Conservation (phyloP, 1,284 basidiomycete species). For the Microbotryum saponariae region DNA sequence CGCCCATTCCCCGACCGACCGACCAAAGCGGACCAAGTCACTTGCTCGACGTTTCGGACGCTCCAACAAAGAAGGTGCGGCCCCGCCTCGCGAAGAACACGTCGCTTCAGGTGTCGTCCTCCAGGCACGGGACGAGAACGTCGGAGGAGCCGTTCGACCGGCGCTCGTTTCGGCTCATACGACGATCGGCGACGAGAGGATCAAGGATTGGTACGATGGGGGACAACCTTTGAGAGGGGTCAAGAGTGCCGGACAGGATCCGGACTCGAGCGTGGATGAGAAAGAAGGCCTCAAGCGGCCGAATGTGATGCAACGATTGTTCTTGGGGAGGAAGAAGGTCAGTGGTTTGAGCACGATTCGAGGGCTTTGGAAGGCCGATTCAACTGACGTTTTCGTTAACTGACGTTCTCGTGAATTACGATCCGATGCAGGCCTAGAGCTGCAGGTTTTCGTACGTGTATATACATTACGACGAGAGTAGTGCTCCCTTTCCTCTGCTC, state of each 20-base stretch:
- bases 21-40: constrained; percentile 32
- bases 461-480: too few species aligned
- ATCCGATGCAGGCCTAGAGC: too few species aligned
- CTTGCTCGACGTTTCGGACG: constrained; percentile 22
- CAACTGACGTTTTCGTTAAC: too few species aligned
- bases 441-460: too few species aligned
- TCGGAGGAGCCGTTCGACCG: not conserved
- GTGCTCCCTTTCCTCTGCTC: too few species aligned
- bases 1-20: constrained; percentile 4
- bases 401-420: too few species aligned
- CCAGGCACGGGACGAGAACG: not conserved
- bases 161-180: not conserved
- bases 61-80: not conserved
- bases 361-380: too few species aligned
- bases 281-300: not conserved
- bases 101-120: not conserved
- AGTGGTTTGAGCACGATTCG: not conserved
- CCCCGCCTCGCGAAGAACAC: not conserved
- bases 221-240: constrained; percentile 1
- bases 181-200: not conserved
- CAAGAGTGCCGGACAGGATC: not conserved
- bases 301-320: not conserved
- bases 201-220: not conserved
- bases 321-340: not conserved
- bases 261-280: too few species aligned